phyloP scores from a whole-genome alignment of 495 filamentous ascomycete species.

The Tuber umbilicatum region DNA sequence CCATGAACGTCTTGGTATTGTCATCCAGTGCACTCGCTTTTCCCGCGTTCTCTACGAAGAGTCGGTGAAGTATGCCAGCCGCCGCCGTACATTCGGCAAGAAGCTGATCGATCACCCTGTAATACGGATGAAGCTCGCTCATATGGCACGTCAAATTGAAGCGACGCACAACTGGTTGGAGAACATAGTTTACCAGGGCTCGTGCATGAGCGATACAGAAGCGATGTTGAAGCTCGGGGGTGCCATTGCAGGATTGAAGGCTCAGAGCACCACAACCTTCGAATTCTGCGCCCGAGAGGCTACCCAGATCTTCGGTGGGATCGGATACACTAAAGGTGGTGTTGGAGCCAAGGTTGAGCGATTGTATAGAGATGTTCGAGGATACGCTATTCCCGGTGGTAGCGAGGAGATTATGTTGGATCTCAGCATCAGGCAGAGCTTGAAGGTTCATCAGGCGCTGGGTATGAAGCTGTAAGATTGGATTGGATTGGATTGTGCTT shows the following conservation, averaged over 20 bases:
- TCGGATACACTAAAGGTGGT: constrained; percentile 87
- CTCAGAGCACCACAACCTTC: constrained; percentile 83
- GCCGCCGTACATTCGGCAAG: constrained; percentile 92
- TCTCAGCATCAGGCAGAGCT: constrained; percentile 84
- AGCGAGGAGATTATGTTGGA: constrained; percentile 99
- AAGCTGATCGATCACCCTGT: constrained; percentile 92
- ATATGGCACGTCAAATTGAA: constrained; percentile 98
- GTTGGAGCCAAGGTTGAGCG: constrained; percentile 95
- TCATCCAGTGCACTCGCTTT: constrained; percentile 95
- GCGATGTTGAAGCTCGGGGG: constrained; percentile 94
- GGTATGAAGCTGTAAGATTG: constrained; percentile 83
- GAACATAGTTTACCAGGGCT: constrained; percentile 86
- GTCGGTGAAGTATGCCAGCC: constrained; percentile 90
- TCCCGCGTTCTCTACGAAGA: constrained; percentile 96
- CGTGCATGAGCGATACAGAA: constrained; percentile 86
- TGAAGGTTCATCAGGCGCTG: constrained; percentile 81
- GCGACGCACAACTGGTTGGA: constrained; percentile 96
- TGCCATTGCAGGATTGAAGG: constrained; percentile 89
- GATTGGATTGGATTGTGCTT: not conserved
- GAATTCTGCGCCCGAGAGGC: constrained; percentile 97
- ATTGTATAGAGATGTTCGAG: constrained; percentile 91
- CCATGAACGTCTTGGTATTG: constrained; percentile 96
- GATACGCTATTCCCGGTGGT: constrained; percentile 95
- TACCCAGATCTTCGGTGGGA: constrained; percentile 91
- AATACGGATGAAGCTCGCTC: constrained; percentile 91